phyloP scores from a whole-genome alignment of 176 grass and related monocot species.

The Zoysia pacifica region DNA sequence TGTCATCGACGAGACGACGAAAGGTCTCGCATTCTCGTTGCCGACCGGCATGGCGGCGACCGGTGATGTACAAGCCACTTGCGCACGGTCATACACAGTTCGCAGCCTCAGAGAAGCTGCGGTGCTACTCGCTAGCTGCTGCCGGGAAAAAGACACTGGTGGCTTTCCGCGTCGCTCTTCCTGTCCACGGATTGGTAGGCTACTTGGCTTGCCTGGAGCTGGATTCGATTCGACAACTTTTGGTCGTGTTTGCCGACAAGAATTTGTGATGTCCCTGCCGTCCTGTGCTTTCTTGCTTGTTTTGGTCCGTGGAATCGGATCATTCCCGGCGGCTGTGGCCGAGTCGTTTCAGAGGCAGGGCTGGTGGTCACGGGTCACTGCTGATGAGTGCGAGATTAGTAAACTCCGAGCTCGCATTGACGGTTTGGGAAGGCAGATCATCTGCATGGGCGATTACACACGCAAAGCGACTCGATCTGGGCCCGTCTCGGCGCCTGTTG shows the following conservation, averaged over 20 bases:
- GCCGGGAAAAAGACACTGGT: not conserved
- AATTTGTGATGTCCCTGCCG: not conserved
- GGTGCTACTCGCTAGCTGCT: not conserved
- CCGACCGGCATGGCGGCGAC: not conserved
- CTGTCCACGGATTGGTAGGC: not conserved
- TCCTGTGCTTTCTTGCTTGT: not conserved
- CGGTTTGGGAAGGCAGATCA: not conserved
- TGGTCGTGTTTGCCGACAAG: conserved; percentile 5
- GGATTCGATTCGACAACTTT: not conserved
- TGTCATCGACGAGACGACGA: not conserved
- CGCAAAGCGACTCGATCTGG: conserved; percentile 8
- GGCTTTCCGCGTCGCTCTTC: not conserved
- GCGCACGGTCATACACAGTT: not conserved
- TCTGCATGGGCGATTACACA: conserved; percentile 8
- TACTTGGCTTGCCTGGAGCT: no score
- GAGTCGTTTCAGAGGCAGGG: not conserved
- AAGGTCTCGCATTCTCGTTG: not conserved
- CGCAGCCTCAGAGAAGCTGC: not conserved
- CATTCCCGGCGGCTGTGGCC: not conserved
- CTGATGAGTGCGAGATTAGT: not conserved
- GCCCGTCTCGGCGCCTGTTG: conserved; percentile 1
- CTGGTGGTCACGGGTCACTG: no score
- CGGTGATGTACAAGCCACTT: not conserved
- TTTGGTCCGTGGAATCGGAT: not conserved
- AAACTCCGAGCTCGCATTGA: not conserved